Base-by-base conservation (phyloP, 2,329 filamentous ascomycete genomes). In the Macrophomina phaseolina region DNA sequence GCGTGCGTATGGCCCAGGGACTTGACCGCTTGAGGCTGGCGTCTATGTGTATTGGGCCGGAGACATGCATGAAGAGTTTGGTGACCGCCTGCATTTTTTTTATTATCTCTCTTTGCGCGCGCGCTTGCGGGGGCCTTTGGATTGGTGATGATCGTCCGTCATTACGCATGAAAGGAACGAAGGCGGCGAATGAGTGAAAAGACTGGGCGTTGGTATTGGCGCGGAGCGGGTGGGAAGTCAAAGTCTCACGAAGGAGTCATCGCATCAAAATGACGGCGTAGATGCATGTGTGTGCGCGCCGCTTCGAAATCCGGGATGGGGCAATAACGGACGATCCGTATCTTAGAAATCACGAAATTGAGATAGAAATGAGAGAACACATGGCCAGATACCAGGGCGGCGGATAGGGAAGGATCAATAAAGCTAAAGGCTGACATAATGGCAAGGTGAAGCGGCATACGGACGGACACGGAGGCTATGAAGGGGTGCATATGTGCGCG, bases 371-470 rank as follows among this genome's bases (percentile, higher is more conserved):
- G 8, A 48, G 45, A 51, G 48, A 51, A 30, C 48, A 28, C 48
- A 51, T 52, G 28, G 49, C 49, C 32, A 34, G 16, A 5, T 45
- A 52, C 49, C 49, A 52, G 4, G 16, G 49, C 12, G 28, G 16
- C 16, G 49, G 49, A 16, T 40, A 45, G 11, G 11, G 42, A 45
- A 45, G 42, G 42, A 45, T 45, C 42, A 45, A 45, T 45, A 45
- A 45, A 45, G 42, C 42, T 45, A 45, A n/a, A 5, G 42, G 58
- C 58, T 62, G 58, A 62, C 58, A 62, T 38, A 18, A 49, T 28
- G n/a, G n/a, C 11, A 55, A 55, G n/a, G 52, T 16, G 52, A 36
- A 6, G 16, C 18, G 23, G 14, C 18, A n/a, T 4, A 56, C 28
- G 32, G 34, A 40, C 34, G 34, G n/a, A 32, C 12, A 30, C 28